Base-by-base conservation (phyloP, 352 stramenopile genomes). In the Aphanomyces stellatus region DNA sequence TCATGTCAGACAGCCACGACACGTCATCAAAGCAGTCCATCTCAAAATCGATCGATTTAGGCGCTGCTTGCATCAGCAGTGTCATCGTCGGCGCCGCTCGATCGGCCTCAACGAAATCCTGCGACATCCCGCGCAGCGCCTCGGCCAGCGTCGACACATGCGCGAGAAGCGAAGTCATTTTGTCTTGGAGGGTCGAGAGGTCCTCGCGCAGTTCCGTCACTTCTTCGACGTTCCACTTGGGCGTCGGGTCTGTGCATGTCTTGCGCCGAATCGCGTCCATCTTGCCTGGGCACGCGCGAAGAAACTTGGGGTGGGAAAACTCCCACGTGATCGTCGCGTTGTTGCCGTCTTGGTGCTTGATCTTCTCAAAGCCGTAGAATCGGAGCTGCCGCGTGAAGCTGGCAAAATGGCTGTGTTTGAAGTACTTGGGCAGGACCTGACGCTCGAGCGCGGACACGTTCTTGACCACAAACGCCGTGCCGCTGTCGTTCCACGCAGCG, bases 341-440 rank as follows among this genome's bases (percentile, higher is more conserved):
- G 1, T 7, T n/a, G 49, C 25, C 19, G 0, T 34, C 19, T 34
- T 22, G 49, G 19, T 34, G 17, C 49, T 57, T 57, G 35, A 35
- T 37, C 55, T 64, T 64, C 40, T 64, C 55, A 35, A 64, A 64
- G 25, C 51, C 51, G 31, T 59, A 59, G 31, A 59, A 59, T 5
- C 51, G 51, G 22, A 59, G 51, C 31, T 59, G 51, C 42, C 30
- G 51, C 42, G 17, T 62, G 53, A 97, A 97, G 28, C 62, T 69
- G 7, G 62, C 41, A 63, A 63, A 69, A 24, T 69, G 15, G 30
- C 30, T 63, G 41, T 62, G 55, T 6, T 63, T 65, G 46, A 69
- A 69, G 43, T 65, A 69, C 2, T 42, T 25, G 25, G 62, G 62
- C 4, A 69, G 43, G 27, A 69, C 27, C 6, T 27, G 41, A 19